phyloP scores from a whole-genome alignment of 345 rosid species.

The Microcos paniculata region DNA sequence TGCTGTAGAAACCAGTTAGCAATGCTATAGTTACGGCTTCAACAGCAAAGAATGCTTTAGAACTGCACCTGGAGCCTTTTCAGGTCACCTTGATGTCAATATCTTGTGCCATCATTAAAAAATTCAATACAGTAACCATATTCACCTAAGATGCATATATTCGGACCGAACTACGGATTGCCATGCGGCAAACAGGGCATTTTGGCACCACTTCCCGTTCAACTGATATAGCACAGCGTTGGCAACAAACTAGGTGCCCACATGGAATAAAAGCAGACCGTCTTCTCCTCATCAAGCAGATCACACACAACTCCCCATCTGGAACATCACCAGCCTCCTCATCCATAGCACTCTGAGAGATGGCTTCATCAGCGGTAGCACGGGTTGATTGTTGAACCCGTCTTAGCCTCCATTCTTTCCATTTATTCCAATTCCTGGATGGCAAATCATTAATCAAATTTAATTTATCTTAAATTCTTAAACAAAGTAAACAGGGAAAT shows the following conservation, averaged over 20 bases:
- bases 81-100: background rate
- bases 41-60: background rate
- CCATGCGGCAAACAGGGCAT: conserved; percentile 87
- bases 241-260: conserved; percentile 93
- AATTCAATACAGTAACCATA: background rate
- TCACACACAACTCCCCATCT: conserved; percentile 81
- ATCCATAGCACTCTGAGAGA: conserved; percentile 24
- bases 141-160: conserved; percentile 52
- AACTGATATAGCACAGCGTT: conserved; percentile 65
- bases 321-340: conserved; percentile 60
- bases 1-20: background rate
- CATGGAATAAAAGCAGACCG: conserved; percentile 81
- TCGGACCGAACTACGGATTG: conserved; percentile 57
- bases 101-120: background rate
- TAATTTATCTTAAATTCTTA: background rate
- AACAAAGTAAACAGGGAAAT: background rate
- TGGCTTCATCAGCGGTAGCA: conserved; percentile 18
- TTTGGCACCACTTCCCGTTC: conserved; percentile 60
- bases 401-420: conserved; percentile 61
- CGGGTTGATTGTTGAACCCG: conserved; percentile 31
- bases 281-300: conserved; percentile 73
- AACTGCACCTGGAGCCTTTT: background rate
- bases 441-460: conserved; percentile 5
- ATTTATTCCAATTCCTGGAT: conserved; percentile 79
- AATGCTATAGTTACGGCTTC: background rate